Percentiles rank a stretch among this genome's conserved stretches.
Evolutionary conservation across 192 early-diverging fungal genomes (phyloP).

Genomic region (Coemansia sp.): DNA sequence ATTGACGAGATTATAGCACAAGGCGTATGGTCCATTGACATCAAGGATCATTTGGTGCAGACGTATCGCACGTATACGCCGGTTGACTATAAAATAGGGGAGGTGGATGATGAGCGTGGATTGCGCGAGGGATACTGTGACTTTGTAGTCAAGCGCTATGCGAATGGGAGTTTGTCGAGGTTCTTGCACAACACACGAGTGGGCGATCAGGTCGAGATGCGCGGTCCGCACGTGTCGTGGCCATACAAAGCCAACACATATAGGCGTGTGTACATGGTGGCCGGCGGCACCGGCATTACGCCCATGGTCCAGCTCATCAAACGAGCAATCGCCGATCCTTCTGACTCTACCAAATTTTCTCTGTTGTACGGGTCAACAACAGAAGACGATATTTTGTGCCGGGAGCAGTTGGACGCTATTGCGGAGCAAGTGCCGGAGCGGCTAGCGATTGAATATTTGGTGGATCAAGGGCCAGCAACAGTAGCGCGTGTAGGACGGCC

Average conservation of each 20-base stretch:
- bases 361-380: slow-evolving; percentile 40
- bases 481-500: slow-evolving; percentile 12
- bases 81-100: slow-evolving; percentile 49
- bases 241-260: slow-evolving; percentile 26
- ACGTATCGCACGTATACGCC: slow-evolving; percentile 72
- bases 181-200: slow-evolving; percentile 57
- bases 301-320: slow-evolving; percentile 68
- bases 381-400: slow-evolving; percentile 57
- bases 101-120: slow-evolving; percentile 25
- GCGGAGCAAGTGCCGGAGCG: slow-evolving; percentile 40
- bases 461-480: slow-evolving; percentile 38
- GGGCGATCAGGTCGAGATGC: slow-evolving; percentile 62
- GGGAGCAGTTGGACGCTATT: slow-evolving; percentile 57
- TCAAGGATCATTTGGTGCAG: slow-evolving; percentile 72
- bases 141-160: slow-evolving; percentile 67
- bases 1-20: slow-evolving; percentile 24
- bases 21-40: slow-evolving; percentile 60
- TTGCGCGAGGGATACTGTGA: slow-evolving; percentile 55
- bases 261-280: slow-evolving; percentile 51
- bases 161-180: slow-evolving; percentile 64
- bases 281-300: slow-evolving; percentile 80
- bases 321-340: slow-evolving; percentile 45
- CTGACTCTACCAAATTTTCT: slow-evolving; percentile 26
- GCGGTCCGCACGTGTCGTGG: slow-evolving; percentile 63
- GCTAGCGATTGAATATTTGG: slow-evolving; percentile 53